A percentile compares a stretch with the other conserved stretches of the same genome.
Conservation (phyloP, 2,329 filamentous ascomycete genomes). For the Teratosphaeria viscida region DNA sequence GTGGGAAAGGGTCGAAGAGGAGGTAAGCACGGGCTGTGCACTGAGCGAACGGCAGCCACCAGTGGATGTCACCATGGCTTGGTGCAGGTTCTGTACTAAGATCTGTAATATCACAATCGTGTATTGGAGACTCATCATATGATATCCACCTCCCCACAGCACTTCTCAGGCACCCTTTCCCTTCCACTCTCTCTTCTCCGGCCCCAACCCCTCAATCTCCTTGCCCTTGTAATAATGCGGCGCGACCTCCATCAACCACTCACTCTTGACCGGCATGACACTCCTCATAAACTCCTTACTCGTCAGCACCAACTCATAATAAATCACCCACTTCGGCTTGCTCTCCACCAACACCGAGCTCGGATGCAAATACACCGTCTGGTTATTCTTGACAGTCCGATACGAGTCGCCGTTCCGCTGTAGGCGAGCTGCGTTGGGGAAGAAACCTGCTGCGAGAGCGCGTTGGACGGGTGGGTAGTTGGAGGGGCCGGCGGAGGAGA, state of each 20-base stretch:
- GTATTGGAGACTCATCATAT: not conserved
- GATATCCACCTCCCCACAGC: not conserved
- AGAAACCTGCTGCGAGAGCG: slow-evolving; percentile 83
- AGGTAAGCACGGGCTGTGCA: not conserved
- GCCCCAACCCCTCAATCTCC: slow-evolving; percentile 65
- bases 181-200: not conserved
- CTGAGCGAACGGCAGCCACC: no score
- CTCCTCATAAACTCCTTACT: slow-evolving; percentile 89
- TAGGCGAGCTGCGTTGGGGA: slow-evolving; percentile 79
- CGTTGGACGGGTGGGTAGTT: slow-evolving; percentile 76
- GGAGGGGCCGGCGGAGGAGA: slow-evolving; percentile 55
- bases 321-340: slow-evolving; percentile 79
- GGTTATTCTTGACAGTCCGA: slow-evolving; percentile 80
- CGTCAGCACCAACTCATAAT: slow-evolving; percentile 72
- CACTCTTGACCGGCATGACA: slow-evolving; percentile 71
- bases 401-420: slow-evolving; percentile 80
- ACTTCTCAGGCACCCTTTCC: not conserved
- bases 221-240: slow-evolving; percentile 92
- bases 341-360: slow-evolving; percentile 68
- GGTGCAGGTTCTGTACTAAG: no score
- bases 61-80: no score
- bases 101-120: not conserved
- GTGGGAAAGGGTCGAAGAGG: slow-evolving; percentile 15
- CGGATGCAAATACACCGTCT: slow-evolving; percentile 85
- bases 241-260: slow-evolving; percentile 81